phyloP scores from a whole-genome alignment of 225 moss, liverwort and hornwort genomes.

The Neckera pumila region DNA sequence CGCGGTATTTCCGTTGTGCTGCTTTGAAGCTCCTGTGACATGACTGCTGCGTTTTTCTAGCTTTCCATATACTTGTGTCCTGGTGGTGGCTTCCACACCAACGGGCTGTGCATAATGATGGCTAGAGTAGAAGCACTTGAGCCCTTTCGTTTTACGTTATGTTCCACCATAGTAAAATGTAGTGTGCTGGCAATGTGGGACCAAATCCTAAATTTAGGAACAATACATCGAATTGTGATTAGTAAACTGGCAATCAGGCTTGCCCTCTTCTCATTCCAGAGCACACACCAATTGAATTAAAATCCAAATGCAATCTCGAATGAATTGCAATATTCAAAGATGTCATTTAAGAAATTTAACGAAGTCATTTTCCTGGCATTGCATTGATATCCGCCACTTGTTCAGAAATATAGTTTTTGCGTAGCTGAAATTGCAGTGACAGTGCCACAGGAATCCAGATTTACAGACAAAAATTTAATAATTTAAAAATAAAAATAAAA shows the following conservation, averaged over 20 bases:
- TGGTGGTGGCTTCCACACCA: neutral
- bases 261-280: neutral
- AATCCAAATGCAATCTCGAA: neutral
- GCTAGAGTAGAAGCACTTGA: neutral
- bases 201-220: neutral
- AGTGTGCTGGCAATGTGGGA: neutral
- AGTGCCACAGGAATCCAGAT: no score
- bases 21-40: neutral
- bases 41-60: neutral
- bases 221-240: no score
- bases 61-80: neutral
- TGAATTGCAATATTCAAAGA: neutral
- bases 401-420: no score
- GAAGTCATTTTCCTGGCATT: no score
- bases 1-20: neutral
- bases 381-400: no score
- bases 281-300: neutral
- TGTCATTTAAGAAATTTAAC: no score
- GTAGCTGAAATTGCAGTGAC: no score
- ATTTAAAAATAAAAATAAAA: no score
- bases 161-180: no score
- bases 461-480: no score
- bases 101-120: neutral
- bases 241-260: neutral
- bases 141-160: neutral